These are phyloP conservation scores for Garcia nutans DNA, from an alignment of 345 rosid genomes.

Conservation along the genomic window DNA sequence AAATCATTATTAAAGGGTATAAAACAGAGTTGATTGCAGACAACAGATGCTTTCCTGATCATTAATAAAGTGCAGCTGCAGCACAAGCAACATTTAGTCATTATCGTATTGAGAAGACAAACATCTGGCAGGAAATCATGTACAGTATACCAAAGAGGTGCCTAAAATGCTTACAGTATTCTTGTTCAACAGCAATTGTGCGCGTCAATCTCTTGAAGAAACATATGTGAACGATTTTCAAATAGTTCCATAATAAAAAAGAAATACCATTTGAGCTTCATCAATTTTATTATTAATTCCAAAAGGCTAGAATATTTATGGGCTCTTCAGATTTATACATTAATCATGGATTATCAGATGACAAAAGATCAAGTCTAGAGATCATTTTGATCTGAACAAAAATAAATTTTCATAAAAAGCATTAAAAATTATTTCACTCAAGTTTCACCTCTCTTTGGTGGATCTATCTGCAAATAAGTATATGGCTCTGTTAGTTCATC, in stretches of 20 bases:
- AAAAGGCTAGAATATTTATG: neutral
- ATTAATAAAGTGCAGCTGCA: no score
- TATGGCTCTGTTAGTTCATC: constrained; percentile 94
- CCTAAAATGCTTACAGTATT: no score
- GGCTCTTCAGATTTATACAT: constrained; percentile 9
- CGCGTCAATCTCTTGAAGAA: no score
- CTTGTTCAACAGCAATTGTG: no score
- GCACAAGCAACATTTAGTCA: no score
- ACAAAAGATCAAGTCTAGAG: neutral
- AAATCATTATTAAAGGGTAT: no score
- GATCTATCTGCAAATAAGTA: constrained; percentile 74
- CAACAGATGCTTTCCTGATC: no score
- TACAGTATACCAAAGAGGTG: no score
- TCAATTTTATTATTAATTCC: neutral
- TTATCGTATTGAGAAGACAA: no score
- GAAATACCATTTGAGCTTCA: neutral
- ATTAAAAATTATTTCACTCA: constrained; percentile 33
- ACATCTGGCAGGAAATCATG: no score
- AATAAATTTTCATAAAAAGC: neutral
- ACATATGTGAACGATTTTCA: no score
- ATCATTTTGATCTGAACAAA: neutral
- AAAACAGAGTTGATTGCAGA: no score
- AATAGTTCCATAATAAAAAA: neutral
- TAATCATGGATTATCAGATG: neutral
- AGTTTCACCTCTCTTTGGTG: constrained; percentile 71